phyloP scores from a whole-genome alignment of 768 basidiomycete genomes.

The Russula abietina region DNA sequence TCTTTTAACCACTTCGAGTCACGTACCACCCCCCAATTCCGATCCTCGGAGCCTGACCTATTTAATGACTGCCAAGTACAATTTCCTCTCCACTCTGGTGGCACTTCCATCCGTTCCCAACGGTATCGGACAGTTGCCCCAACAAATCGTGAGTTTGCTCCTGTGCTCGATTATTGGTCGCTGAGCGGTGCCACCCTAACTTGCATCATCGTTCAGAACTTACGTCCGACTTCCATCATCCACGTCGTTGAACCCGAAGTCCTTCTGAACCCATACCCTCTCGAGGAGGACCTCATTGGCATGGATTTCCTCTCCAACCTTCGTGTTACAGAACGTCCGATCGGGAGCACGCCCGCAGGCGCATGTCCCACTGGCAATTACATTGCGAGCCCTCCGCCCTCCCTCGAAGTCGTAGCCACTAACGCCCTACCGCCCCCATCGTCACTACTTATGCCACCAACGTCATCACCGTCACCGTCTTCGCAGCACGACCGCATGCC shows the following conservation, averaged over 20 bases:
- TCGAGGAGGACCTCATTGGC: neutral
- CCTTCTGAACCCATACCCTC: neutral
- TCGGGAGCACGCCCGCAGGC: slow-evolving; percentile 6
- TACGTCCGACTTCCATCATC: neutral
- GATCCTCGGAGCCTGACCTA: neutral
- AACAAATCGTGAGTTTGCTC: slow-evolving; percentile 3
- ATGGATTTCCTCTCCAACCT: slow-evolving; percentile 3
- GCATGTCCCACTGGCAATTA: slow-evolving; percentile 5
- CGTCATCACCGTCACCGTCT: neutral
- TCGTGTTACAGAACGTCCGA: neutral
- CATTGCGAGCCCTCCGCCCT: slow-evolving; percentile 4
- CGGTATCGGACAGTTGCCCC: neutral
- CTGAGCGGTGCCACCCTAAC: neutral
- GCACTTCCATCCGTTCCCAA: neutral
- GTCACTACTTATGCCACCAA: neutral
- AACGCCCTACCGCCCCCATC: neutral
- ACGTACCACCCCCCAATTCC: neutral
- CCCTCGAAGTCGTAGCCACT: neutral
- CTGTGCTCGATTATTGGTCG: neutral
- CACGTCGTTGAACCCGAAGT: neutral
- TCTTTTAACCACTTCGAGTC: neutral
- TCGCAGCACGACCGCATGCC: neutral
- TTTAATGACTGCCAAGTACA: slow-evolving; percentile 2
- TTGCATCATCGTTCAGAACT: neutral
- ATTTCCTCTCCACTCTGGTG: neutral